Conservation (phyloP, 305 asterid genomes). For the Fraxinus floribunda region DNA sequence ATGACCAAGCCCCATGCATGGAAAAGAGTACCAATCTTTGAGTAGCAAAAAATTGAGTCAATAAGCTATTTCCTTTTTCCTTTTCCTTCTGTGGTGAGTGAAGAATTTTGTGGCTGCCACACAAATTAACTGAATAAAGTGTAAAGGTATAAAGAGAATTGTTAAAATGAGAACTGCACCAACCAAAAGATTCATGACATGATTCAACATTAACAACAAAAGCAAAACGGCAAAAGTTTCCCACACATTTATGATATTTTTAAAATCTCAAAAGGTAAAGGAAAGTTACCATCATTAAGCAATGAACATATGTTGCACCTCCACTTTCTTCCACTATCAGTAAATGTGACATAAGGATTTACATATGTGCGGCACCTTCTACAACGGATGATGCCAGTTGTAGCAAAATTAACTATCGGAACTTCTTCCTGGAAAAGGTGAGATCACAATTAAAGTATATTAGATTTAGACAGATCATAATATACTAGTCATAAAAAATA, state of each 20-base stretch:
- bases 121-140: not conserved
- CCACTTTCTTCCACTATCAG: slow-evolving; percentile 97
- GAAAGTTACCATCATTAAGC: slow-evolving; percentile 77
- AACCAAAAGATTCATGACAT: slow-evolving; percentile 4
- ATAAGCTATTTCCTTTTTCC: not conserved
- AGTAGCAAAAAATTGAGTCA: slow-evolving; percentile 1
- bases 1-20: not conserved
- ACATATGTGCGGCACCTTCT: slow-evolving; percentile 97
- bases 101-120: slow-evolving; percentile 4
- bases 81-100: not conserved
- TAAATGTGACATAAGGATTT: slow-evolving; percentile 79
- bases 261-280: slow-evolving; percentile 5
- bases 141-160: slow-evolving; percentile 2
- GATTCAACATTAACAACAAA: slow-evolving; percentile 18
- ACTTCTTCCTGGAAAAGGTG: slow-evolving; percentile 81
- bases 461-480: not conserved
- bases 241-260: not conserved
- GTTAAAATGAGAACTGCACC: not conserved
- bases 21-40: slow-evolving; percentile 1
- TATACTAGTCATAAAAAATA: not conserved
- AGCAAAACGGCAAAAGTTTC: not conserved
- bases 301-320: slow-evolving; percentile 88
- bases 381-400: slow-evolving; percentile 88
- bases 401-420: slow-evolving; percentile 81
- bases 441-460: slow-evolving; percentile 24